A percentile compares a stretch with the other conserved stretches of the same genome.
Evolutionary conservation across 208 protist species (phyloP).

Genomic region (Endotrypanum monterogeii): DNA sequence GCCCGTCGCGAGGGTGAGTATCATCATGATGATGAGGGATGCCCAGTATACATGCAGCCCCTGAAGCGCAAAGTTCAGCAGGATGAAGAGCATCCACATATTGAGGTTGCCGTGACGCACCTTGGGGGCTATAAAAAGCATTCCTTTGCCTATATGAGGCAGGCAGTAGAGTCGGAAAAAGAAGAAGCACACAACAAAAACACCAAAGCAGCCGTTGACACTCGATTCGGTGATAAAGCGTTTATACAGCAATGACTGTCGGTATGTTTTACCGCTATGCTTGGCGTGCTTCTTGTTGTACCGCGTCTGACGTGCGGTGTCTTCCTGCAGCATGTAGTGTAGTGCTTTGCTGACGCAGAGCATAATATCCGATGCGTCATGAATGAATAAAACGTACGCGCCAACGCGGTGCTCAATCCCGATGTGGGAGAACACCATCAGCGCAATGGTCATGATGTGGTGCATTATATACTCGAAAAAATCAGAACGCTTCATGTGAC

Average conservation of each 20-base stretch:
- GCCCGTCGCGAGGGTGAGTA: conserved; percentile 25
- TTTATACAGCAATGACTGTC: conserved; percentile 25
- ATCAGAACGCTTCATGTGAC: conserved; percentile 57
- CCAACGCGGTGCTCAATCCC: conserved; percentile 70
- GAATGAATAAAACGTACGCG: conserved; percentile 73
- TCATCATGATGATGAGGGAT: conserved; percentile 53
- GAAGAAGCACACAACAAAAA: conserved; percentile 58
- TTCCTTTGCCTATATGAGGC: conserved; percentile 40
- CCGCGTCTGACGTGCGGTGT: conserved; percentile 22
- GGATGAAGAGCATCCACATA: conserved; percentile 48
- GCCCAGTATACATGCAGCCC: conserved; percentile 74
- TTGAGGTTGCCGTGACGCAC: conserved; percentile 57
- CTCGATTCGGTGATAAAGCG: conserved; percentile 37
- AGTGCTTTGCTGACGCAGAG: conserved; percentile 56
- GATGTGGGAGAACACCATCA: conserved; percentile 63
- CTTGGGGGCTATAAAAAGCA: conserved; percentile 32
- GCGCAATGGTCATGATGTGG: conserved; percentile 58
- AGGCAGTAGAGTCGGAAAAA: conserved; percentile 70
- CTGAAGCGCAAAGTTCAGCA: conserved; percentile 69
- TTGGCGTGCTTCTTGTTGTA: conserved; percentile 28
- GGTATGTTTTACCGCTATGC: conserved; percentile 29
- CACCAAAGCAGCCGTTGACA: conserved; percentile 47
- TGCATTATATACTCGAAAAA: conserved; percentile 72
- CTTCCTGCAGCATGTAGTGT: conserved; percentile 57
- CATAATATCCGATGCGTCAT: conserved; percentile 78